Base-by-base conservation (phyloP, 305 asterid species). In the Solanum chacoense region DNA sequence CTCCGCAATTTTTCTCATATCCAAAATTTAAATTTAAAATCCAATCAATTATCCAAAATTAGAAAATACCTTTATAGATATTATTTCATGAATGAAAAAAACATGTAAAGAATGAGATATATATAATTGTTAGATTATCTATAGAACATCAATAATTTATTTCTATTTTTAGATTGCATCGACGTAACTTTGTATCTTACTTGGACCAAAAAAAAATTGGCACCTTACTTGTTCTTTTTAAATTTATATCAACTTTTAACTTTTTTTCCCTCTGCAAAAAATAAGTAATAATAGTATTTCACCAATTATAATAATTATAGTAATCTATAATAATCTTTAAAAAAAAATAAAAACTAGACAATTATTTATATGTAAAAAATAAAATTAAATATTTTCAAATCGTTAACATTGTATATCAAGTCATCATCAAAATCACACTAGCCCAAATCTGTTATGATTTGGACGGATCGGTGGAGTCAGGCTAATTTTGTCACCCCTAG, bases 401-500 rank as follows among this genome's bases (percentile, higher is more conserved):
- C n/a, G n/a, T 50, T 50, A 50, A 55, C 5, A 55, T 7, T 18
- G 67, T 59, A 22, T 59, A 59, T 55, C 26, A 59, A 59, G 5
- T 3, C 26, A 20, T 55, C 5, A 55, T 59, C 11, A 20, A 59
- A 59, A 59, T 18, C n/a, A 55, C 24, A 16, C 4, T 7, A 55
- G 22, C 22, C n/a, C 65, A 50, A 45, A 55, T 20, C 67, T 55
- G 3, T 55, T 55, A 55, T 7, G 67, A 55, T 18, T 16, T 55
- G n/a, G 24, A 55, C 0, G 22, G 9, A 0, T 50, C 2, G 0
- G 0, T 14, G n/a, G 20, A 45, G 20, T 14, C 0, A 0, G 63
- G 1, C 65, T 55, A 55, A 55, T 55, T 55, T 55, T 55, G n/a
- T 7, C n/a, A 7, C n/a, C 67, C 11, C 24, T 55, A 55, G 4